These are phyloP conservation scores for Royoungia palumana DNA, from an alignment of 768 basidiomycete species.

Conservation along the genomic window DNA sequence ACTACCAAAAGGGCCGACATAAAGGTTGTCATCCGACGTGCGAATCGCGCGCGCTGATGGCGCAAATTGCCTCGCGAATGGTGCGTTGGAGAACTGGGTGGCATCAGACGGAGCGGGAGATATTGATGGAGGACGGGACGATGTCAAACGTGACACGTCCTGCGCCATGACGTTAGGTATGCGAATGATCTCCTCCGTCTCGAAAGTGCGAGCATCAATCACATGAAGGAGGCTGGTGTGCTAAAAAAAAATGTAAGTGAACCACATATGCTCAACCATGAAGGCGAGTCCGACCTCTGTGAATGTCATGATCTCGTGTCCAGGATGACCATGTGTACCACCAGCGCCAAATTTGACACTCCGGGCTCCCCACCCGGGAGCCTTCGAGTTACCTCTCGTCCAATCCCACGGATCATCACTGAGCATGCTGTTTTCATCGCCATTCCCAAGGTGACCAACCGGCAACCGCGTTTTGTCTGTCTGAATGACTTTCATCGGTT, in stretches of 20 bases:
- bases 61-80: conserved; percentile 13
- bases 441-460: conserved; percentile 33
- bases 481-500: conserved; percentile 65
- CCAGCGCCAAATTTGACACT: conserved; percentile 82
- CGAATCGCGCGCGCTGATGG: conserved; percentile 39
- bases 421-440: conserved; percentile 49
- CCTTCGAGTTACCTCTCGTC: conserved; percentile 51
- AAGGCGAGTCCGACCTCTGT: conserved; percentile 63
- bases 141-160: conserved; percentile 11
- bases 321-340: conserved; percentile 42
- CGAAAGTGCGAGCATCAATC: conserved; percentile 84
- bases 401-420: conserved; percentile 69
- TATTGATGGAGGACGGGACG: conserved; percentile 9
- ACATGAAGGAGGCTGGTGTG: conserved; percentile 82
- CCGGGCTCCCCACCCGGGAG: conserved; percentile 81
- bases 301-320: conserved; percentile 80
- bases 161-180: conserved; percentile 42
- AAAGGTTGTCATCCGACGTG: conserved; percentile 58
- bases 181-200: conserved; percentile 65
- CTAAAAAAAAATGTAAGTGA: conserved; percentile 36
- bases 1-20: conserved; percentile 26
- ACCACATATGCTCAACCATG: not conserved
- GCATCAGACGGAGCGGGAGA: conserved; percentile 12
- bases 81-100: conserved; percentile 7
- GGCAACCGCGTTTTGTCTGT: conserved; percentile 42